Base-by-base conservation (phyloP, 768 basidiomycete species). In the Amyloporia xantha region DNA sequence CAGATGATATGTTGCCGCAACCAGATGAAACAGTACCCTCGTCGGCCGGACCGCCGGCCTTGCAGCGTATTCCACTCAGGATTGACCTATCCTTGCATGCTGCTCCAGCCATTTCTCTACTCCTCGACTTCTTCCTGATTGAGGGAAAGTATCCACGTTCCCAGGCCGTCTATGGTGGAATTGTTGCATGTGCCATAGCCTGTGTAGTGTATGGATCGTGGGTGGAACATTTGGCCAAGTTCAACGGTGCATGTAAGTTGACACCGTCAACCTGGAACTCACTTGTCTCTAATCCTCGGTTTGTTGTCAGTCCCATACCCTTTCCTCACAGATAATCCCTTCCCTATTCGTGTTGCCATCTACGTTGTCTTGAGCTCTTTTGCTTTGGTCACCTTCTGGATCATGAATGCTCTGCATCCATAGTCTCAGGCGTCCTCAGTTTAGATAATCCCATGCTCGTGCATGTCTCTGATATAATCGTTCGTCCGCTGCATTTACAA, bases 241-340 rank as follows among this genome's bases (percentile, higher is more conserved):
- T 68, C 61, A 89, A 87, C 52, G 78, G 77, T 4, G 61, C 59
- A 2, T 88, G 84, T 87, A 53, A 66, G 81, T 21, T n/a, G n/a
- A n/a, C n/a, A n/a, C 39, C 11, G 43, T 33, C 25, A 21, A 3
- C 27, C 10, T 37, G 24, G 23, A 25, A 23, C n/a, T 24, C 39
- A 19, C 19, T 35, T 33, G 37, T 10, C 25, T 17, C 36, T 43
- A 13, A 58, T 44, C 26, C 41, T 49, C 26, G 52, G 24, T 26
- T 38, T 30, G 19, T 35, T 13, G 4, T n/a, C 48, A 86, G 86
- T 90, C 68, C 86, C 89, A 23, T 91, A 92, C 65, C 90, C 90
- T 0, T 91, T 92, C 68, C 69, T 92, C 50, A 86, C 81, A 0
- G 55, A 81, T 15, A 82, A 74, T 59, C 67, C 78, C 0, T 66